phyloP scores from a whole-genome alignment of 768 basidiomycete species.

The Boletus insuetus region DNA sequence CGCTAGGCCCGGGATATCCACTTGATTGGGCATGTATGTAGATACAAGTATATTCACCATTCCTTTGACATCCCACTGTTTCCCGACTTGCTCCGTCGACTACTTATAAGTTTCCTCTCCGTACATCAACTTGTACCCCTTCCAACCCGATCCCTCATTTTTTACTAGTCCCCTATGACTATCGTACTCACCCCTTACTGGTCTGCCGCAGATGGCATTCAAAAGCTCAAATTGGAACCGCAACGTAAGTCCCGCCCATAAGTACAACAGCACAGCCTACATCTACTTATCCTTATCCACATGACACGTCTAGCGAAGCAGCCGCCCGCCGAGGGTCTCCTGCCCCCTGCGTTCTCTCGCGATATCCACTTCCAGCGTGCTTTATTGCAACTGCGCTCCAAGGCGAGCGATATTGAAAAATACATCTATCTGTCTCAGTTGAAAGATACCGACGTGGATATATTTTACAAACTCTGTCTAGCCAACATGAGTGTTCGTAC shows the following conservation, averaged over 20 bases:
- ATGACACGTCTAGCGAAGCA: constrained; percentile 35
- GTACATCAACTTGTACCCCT: too few species aligned
- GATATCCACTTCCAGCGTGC: constrained; percentile 56
- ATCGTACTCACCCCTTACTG: constrained; percentile 70
- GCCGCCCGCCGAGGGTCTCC: constrained; percentile 50
- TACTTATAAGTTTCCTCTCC: too few species aligned
- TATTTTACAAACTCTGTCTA: constrained; percentile 79
- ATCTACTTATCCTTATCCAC: constrained; percentile 3
- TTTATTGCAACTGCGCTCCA: constrained; percentile 70
- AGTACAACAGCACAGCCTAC: not conserved
- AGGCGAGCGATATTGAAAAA: constrained; percentile 73
- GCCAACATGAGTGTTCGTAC: constrained; percentile 49
- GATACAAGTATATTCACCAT: not conserved
- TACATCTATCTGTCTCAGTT: constrained; percentile 81
- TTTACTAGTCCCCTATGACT: constrained; percentile 40
- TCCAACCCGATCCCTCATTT: not conserved
- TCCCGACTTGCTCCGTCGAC: constrained; percentile 13
- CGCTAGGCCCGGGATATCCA: not conserved
- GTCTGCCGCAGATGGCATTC: constrained; percentile 55
- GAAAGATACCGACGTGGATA: constrained; percentile 64
- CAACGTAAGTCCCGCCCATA: constrained; percentile 40
- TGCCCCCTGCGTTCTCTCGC: constrained; percentile 57
- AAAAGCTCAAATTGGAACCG: constrained; percentile 62
- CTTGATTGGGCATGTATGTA: not conserved
- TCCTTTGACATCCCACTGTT: not conserved